Base-by-base conservation (phyloP, 1,284 basidiomycete species). In the Phlebopus sp. region DNA sequence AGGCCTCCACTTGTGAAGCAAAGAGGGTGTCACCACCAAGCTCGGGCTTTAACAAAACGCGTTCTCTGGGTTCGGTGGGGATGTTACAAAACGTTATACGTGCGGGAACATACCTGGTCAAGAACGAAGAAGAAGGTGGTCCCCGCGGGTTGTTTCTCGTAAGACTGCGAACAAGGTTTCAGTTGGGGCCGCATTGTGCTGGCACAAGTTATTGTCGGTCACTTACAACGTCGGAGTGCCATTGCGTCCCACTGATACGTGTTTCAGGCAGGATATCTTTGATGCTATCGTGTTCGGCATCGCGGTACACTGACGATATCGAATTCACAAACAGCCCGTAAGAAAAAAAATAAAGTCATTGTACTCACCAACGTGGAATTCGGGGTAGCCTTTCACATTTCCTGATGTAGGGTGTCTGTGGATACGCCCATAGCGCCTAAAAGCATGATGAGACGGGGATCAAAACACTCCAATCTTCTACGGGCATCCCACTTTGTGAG, bases 91-190 rank as follows among this genome's bases (percentile, higher is more conserved):
- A 3, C 11, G 21, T n/a, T 6, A 6, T 23, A 2, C 4, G 9
- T 11, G 17, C 23, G 9, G 23, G 27, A 27, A 19, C 44, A 23
- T 47, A 60, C 64, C 53, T 67, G 64, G 42, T 77, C 75, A 42
- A 79, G 76, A 49, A 82, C 73, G 67, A 77, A 78, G 70, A 83
- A 79, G 58, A 78, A 72, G 0, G 81, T 84, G 11, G 78, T 76
- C 18, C 79, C 75, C 0, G 81, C 80, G 2, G 82, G 76, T 58
- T 84, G 82, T 51, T 72, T 71, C 66, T 84, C 82, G 63, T 83
- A 83, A 0, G 73, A 73, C 71, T 71, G 43, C 5, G 15, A 15
- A 19, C 11, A 15, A 9, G 13, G 29, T 9, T 23, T 43, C 17
- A 29, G 46, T 17, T 6, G 11, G 30, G n/a, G n/a, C n/a, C n/a